Evolutionary conservation across 2,329 filamentous ascomycete species (phyloP).

Genomic region (Microcyclospora tardicrescens): DNA sequence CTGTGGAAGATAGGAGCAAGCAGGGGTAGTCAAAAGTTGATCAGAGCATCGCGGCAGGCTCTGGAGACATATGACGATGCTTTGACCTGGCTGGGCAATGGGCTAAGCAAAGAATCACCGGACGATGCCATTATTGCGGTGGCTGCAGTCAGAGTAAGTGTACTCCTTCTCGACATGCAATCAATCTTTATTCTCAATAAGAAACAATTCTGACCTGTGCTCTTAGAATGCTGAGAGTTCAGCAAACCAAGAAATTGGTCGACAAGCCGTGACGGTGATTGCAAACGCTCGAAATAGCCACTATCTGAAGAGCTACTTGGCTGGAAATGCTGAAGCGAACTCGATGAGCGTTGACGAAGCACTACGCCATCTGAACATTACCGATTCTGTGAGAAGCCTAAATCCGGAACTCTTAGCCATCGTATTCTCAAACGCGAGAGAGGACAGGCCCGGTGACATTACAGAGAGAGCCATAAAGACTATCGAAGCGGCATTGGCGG

Average conservation of each 20-base stretch:
- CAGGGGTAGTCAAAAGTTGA: slow-evolving; percentile 45
- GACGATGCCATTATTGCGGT: slow-evolving; percentile 48
- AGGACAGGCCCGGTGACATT: slow-evolving; percentile 16
- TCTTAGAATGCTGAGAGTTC: slow-evolving; percentile 39
- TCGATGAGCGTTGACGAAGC: slow-evolving; percentile 46
- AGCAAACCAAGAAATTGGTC: slow-evolving; percentile 35
- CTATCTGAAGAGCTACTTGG: slow-evolving; percentile 38
- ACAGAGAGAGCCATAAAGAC: slow-evolving; percentile 22
- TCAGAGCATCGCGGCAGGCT: slow-evolving; percentile 42
- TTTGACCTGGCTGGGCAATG: slow-evolving; percentile 46
- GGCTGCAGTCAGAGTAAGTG: slow-evolving; percentile 42
- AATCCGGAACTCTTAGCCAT: slow-evolving; percentile 12
- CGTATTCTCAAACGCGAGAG: slow-evolving; percentile 13
- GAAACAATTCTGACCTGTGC: background rate
- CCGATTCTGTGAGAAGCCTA: slow-evolving; percentile 12
- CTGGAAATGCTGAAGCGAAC: slow-evolving; percentile 35
- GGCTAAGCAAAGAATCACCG: slow-evolving; percentile 27
- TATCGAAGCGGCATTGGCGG: slow-evolving; percentile 16
- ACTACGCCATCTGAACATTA: slow-evolving; percentile 32
- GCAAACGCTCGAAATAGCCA: slow-evolving; percentile 45
- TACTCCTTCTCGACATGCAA: slow-evolving; percentile 3
- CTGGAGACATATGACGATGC: slow-evolving; percentile 53
- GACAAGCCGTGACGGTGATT: slow-evolving; percentile 46
- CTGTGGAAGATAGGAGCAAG: slow-evolving; percentile 48
- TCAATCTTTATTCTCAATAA: too few relatives aligned